Evolutionary conservation across 2,329 filamentous ascomycete species (phyloP).

Genomic region (Colletotrichum lini): DNA sequence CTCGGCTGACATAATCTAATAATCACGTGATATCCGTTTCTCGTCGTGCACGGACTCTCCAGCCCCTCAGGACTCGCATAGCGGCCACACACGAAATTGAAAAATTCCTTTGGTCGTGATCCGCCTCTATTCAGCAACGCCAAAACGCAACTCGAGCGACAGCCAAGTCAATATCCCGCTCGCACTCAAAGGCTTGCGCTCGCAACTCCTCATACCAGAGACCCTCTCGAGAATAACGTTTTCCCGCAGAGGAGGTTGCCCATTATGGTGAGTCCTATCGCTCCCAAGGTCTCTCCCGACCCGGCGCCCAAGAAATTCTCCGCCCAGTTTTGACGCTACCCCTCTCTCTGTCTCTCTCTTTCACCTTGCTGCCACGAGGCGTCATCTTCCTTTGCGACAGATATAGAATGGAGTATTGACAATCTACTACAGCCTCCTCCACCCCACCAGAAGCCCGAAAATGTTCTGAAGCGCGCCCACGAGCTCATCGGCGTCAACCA

Average conservation of each 20-base stretch:
- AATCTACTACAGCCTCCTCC: slow-evolving; percentile 82
- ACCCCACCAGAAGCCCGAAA: slow-evolving; percentile 97
- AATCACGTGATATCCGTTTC: slow-evolving; percentile 51
- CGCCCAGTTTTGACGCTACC: slow-evolving; percentile 35
- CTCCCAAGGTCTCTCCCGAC: background rate
- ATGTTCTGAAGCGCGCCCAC: slow-evolving; percentile 98
- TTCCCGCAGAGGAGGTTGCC: slow-evolving; percentile 64
- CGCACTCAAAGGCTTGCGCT: slow-evolving; percentile 54
- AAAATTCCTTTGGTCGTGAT: slow-evolving; percentile 55
- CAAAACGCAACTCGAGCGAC: slow-evolving; percentile 54
- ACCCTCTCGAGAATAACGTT: slow-evolving; percentile 53
- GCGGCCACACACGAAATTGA: slow-evolving; percentile 63
- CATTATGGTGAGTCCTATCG: slow-evolving; percentile 49
- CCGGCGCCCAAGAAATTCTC: slow-evolving; percentile 22
- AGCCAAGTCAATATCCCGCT: slow-evolving; percentile 55
- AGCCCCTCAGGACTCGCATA: slow-evolving; percentile 61
- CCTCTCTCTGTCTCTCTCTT: slow-evolving; percentile 42
- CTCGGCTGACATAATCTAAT: slow-evolving; percentile 49
- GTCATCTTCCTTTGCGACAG: slow-evolving; percentile 25
- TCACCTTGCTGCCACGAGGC: slow-evolving; percentile 74
- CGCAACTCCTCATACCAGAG: slow-evolving; percentile 51
- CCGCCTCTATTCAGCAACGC: slow-evolving; percentile 44
- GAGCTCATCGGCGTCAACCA: slow-evolving; percentile 99
- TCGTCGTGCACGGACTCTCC: slow-evolving; percentile 36
- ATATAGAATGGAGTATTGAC: slow-evolving; percentile 43